phyloP scores from a whole-genome alignment of 2,329 filamentous ascomycete species.

The Exophiala sideris region DNA sequence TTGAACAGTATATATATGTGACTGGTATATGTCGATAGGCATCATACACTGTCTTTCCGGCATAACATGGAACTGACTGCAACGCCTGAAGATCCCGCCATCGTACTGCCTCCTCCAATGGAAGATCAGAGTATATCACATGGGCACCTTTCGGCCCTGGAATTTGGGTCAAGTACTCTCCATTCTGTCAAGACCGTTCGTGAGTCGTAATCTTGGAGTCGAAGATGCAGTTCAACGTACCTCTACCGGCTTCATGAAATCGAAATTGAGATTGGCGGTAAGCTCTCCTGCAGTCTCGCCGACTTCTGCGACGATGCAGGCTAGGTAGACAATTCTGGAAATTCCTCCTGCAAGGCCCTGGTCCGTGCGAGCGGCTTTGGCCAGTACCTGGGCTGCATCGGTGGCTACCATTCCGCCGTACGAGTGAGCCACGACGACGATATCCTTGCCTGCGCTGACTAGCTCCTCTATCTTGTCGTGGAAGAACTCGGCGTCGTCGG shows the following conservation, averaged over 20 bases:
- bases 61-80: background rate
- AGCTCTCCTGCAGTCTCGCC: background rate
- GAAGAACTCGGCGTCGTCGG: slow-evolving; percentile 32
- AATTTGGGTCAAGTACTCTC: background rate
- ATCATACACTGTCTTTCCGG: background rate
- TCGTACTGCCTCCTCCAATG: background rate
- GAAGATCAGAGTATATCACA: background rate
- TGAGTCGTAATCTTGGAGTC: background rate
- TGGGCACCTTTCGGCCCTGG: background rate
- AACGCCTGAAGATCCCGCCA: background rate
- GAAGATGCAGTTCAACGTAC: background rate
- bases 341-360: slow-evolving; percentile 28
- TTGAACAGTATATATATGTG: background rate
- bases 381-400: slow-evolving; percentile 31
- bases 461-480: slow-evolving; percentile 25
- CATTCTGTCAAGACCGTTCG: background rate
- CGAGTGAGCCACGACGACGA: slow-evolving; percentile 34
- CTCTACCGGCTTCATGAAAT: background rate
- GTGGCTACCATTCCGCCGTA: slow-evolving; percentile 35
- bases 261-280: background rate
- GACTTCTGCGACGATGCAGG: background rate
- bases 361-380: slow-evolving; percentile 3
- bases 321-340: background rate
- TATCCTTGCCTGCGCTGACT: slow-evolving; percentile 27
- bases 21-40: background rate